Evolutionary conservation across 495 filamentous ascomycete species (phyloP).

Genomic region (Articulospora tetracladia): DNA sequence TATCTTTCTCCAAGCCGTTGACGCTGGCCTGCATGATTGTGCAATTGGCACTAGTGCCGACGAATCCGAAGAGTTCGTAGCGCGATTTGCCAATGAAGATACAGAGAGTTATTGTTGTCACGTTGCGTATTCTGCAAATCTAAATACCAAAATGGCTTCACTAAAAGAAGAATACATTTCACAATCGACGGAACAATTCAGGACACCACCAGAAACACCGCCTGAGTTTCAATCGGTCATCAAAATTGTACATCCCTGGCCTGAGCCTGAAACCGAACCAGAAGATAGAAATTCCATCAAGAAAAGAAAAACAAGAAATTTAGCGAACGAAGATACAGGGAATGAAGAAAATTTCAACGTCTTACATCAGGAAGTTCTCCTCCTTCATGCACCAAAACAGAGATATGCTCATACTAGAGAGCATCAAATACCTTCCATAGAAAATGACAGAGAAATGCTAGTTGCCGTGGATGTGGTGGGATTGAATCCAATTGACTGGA

Average conservation of each 20-base stretch:
- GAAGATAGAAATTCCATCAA: slow-evolving; percentile 3
- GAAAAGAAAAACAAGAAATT: slow-evolving; percentile 4
- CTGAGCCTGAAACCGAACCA: slow-evolving; percentile 14
- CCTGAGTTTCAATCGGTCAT: not conserved
- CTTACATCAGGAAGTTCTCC: slow-evolving; percentile 35
- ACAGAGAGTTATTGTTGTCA: too few species aligned
- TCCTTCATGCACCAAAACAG: slow-evolving; percentile 39
- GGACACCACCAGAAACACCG: slow-evolving; percentile 14
- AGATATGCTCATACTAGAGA: slow-evolving; percentile 36
- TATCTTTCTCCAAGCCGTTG: too few species aligned
- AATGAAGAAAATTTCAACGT: slow-evolving; percentile 13
- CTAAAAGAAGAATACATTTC: slow-evolving; percentile 8
- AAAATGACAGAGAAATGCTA: slow-evolving; percentile 48
- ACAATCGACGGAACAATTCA: slow-evolving; percentile 12
- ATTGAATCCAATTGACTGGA: slow-evolving; percentile 72
- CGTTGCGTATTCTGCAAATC: too few species aligned
- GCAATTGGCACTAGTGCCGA: too few species aligned
- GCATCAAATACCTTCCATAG: slow-evolving; percentile 44
- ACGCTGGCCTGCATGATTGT: too few species aligned
- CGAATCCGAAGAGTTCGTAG: too few species aligned
- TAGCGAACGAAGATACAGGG: not conserved
- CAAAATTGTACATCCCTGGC: slow-evolving; percentile 9
- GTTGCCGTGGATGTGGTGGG: slow-evolving; percentile 57
- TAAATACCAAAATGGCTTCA: too few species aligned
- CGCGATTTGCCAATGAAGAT: too few species aligned